Base-by-base conservation (phyloP, 352 stramenopile species). In the Globisporangium rhizosaccharum region DNA sequence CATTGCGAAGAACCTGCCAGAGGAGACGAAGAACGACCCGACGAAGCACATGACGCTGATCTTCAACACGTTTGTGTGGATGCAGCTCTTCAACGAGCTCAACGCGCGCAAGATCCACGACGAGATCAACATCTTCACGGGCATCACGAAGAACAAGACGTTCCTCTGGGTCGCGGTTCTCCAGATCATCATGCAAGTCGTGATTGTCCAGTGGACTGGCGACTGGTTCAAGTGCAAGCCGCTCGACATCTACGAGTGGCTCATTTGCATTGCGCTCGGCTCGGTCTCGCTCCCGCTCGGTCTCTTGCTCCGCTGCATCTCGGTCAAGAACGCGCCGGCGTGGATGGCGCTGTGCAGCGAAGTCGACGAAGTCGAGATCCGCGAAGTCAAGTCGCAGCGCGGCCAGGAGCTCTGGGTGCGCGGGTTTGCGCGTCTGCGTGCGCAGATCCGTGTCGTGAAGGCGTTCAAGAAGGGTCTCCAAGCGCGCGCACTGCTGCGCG, bases 61-160 rank as follows among this genome's bases (percentile, higher is more conserved):
- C 61, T 99, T 98, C 80, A 98, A 98, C 75, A 88, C 90, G 39
- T 99, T 99, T 72, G 95, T 98, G 17, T 97, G 97, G 74, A 84
- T 90, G 44, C 91, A 98, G 77, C 82, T 98, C 17, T 98, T 89
- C 68, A 89, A 89, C 65, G 72, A 89, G 61, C 65, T 89, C 26
- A 89, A 89, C 62, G 62, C 60, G 28, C 75, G 75, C 53, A 79
- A 83, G 66, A 97, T 98, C 68, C 88, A 97, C 67, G 88, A 98
- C 70, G 80, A 96, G 56, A 96, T 92, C 71, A 98, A 98, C 73
- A 90, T 98, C 39, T 98, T 99, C 62, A 65, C 65, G 17, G 91
- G 92, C 39, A 88, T 99, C 46, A 70, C 81, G 18, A 83, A 84
- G 37, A 98, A 98, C 82, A 63, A 68, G 17, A 71, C 98, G 8